These are phyloP conservation scores for Vigna nakashimae DNA, from an alignment of 306 rosid species.

Conservation along the genomic window DNA sequence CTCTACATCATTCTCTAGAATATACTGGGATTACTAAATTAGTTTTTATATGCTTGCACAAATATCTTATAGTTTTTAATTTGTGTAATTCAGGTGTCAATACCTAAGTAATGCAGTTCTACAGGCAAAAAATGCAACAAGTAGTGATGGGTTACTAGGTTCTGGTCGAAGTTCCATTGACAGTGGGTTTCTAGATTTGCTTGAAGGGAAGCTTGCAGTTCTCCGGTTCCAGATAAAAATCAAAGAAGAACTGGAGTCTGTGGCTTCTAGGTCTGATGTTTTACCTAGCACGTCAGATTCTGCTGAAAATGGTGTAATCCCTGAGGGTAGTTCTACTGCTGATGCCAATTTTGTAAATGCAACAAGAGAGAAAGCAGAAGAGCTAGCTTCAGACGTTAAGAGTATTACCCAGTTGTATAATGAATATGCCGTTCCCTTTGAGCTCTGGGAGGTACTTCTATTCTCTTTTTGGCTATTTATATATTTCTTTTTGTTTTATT, in stretches of 20 bases:
- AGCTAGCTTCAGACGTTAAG: conserved; percentile 81
- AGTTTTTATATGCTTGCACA: conserved; percentile 30
- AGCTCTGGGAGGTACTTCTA: conserved; percentile 90
- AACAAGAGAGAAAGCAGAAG: conserved; percentile 72
- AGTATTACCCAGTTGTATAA: conserved; percentile 93
- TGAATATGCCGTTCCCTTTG: conserved; percentile 96
- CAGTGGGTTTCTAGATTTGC: conserved; percentile 85
- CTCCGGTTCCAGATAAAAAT: conserved; percentile 93
- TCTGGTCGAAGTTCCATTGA: conserved; percentile 75
- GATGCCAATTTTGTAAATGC: conserved; percentile 58
- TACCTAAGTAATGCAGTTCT: conserved; percentile 93
- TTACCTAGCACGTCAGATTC: conserved; percentile 61
- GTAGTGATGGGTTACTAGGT: conserved; percentile 64
- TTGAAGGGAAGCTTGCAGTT: conserved; percentile 99
- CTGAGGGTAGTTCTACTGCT: conserved; percentile 48
- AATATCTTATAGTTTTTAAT: conserved; percentile 34
- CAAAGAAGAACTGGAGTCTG: conserved; percentile 83
- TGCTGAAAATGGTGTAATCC: conserved; percentile 56
- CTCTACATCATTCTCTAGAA: conserved; percentile 23
- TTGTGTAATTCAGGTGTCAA: conserved; percentile 73
- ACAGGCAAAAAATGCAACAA: conserved; percentile 86
- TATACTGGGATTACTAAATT: conserved; percentile 9
- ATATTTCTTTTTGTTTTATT: neutral
- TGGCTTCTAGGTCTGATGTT: conserved; percentile 74
- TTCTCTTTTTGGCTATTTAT: conserved; percentile 20